Conservation (phyloP, 768 basidiomycete genomes). For the Amanita rubescens region DNA sequence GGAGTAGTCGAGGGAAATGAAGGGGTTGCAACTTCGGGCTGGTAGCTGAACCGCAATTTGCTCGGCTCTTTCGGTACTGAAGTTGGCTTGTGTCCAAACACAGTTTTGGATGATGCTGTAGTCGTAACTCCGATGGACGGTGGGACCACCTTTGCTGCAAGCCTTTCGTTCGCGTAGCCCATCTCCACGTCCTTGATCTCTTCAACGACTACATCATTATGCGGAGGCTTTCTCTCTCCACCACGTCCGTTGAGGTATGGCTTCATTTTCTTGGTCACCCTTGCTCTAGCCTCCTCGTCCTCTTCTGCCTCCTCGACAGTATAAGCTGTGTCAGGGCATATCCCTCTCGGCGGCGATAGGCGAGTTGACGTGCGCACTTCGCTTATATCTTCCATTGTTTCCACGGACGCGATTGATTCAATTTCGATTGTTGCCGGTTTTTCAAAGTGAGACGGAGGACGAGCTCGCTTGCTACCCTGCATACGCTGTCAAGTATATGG, state of each 20-base stretch:
- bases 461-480: slow-evolving; percentile 72
- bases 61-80: slow-evolving; percentile 68
- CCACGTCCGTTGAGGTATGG: slow-evolving; percentile 22
- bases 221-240: slow-evolving; percentile 1
- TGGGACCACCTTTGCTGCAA: slow-evolving; percentile 7
- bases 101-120: slow-evolving; percentile 10
- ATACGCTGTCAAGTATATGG: slow-evolving; percentile 6
- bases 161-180: slow-evolving; percentile 13
- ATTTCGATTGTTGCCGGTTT: slow-evolving; percentile 18
- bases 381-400: background rate
- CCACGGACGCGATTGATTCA: background rate
- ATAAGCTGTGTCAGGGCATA: background rate
- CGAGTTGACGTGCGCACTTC: background rate
- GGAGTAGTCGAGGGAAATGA: slow-evolving; percentile 12
- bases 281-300: slow-evolving; percentile 24
- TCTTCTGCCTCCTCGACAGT: slow-evolving; percentile 25
- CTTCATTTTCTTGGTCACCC: slow-evolving; percentile 45
- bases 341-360: background rate
- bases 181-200: slow-evolving; percentile 25
- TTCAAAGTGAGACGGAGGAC: slow-evolving; percentile 56
- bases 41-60: slow-evolving; percentile 68
- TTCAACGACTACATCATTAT: slow-evolving; percentile 22
- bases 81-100: slow-evolving; percentile 37
- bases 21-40: slow-evolving; percentile 37
- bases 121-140: slow-evolving; percentile 1